A percentile compares a stretch with the other conserved stretches of the same genome.
Conservation (phyloP, 306 rosid species). For the Fagus crenata region DNA sequence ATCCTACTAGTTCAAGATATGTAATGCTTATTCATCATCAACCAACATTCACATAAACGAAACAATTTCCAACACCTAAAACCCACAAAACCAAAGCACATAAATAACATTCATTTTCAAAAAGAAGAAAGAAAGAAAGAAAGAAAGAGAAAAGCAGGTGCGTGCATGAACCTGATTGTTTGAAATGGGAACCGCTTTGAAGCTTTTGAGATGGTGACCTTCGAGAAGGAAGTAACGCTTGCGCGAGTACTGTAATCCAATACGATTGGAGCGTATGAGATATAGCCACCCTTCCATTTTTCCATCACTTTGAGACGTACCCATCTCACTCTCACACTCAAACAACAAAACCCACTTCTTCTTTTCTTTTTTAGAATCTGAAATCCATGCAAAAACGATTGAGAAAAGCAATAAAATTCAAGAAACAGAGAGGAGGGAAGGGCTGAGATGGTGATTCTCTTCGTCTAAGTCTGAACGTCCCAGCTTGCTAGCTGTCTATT, state of each 20-base stretch:
- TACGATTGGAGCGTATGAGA: slow-evolving; percentile 66
- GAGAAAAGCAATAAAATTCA: not conserved
- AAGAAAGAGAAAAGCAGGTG: not conserved
- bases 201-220: slow-evolving; percentile 59
- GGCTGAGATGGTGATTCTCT: slow-evolving; percentile 23
- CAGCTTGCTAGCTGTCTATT: too few species aligned
- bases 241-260: slow-evolving; percentile 69
- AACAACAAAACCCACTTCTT: not conserved
- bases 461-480: not conserved
- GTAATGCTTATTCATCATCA: too few species aligned
- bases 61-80: too few species aligned
- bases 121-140: not conserved
- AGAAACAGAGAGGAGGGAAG: not conserved
- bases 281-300: slow-evolving; percentile 81
- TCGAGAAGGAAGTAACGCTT: slow-evolving; percentile 77
- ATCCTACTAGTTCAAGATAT: too few species aligned
- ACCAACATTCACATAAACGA: too few species aligned
- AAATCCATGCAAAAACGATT: slow-evolving; percentile 30
- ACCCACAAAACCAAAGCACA: not conserved
- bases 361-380: not conserved
- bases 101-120: not conserved
- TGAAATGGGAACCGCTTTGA: slow-evolving; percentile 67
- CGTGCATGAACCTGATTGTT: slow-evolving; percentile 44
- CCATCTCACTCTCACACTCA: slow-evolving; percentile 19
- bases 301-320: slow-evolving; percentile 36